Conservation (phyloP, 805 yeast species). For the Candida dajiaensis region DNA sequence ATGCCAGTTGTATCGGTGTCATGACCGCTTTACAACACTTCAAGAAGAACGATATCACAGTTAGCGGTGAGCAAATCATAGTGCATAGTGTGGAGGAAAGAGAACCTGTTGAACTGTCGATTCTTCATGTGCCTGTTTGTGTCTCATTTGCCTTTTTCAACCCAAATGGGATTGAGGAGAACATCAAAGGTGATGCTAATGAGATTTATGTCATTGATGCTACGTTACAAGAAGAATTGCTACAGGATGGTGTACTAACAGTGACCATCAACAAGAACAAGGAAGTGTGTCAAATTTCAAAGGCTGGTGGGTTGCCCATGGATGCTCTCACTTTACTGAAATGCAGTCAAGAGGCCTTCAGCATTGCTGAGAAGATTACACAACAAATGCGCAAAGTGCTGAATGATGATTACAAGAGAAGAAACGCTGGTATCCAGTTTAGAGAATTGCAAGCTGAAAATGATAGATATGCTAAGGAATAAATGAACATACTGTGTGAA, state of each 20-base stretch:
- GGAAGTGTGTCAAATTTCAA: conserved; percentile 84
- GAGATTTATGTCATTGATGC: conserved; percentile 74
- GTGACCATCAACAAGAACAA: conserved; percentile 85
- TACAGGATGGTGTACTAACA: conserved; percentile 75
- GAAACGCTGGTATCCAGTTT: conserved; percentile 21
- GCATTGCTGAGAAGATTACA: conserved; percentile 57
- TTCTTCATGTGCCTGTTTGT: conserved; percentile 86
- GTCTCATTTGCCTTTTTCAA: conserved; percentile 84
- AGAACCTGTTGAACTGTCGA: conserved; percentile 79
- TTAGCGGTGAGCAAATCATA: conserved; percentile 57
- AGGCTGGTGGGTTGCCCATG: conserved; percentile 85
- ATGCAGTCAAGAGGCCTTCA: conserved; percentile 61
- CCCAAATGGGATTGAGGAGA: conserved; percentile 56
- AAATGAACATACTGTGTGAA: background rate
- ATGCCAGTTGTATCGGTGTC: conserved; percentile 85
- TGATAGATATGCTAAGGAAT: conserved; percentile 12
- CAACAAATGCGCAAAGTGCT: conserved; percentile 53
- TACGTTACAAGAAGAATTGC: conserved; percentile 64
- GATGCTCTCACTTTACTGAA: conserved; percentile 65
- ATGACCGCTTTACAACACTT: conserved; percentile 81
- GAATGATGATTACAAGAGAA: conserved; percentile 15
- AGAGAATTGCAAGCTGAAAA: conserved; percentile 22
- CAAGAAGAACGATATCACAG: conserved; percentile 75
- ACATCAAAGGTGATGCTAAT: conserved; percentile 58
- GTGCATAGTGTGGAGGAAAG: conserved; percentile 72